These are phyloP conservation scores for Olyra latifolia DNA, from an alignment of 176 grass and related monocot species.

Conservation along the genomic window DNA sequence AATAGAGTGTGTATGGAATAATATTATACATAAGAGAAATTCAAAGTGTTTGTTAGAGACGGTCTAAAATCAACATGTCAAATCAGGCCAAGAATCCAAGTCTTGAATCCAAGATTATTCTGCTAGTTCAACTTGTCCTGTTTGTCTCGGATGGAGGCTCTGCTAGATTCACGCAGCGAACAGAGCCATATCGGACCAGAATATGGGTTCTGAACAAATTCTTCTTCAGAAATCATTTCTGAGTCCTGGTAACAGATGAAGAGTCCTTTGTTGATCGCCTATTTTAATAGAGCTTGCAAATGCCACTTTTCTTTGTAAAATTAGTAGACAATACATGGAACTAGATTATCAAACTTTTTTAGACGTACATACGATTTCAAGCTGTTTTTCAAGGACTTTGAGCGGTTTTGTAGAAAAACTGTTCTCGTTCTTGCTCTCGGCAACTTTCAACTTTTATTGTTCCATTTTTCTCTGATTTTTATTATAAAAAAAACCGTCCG, in stretches of 20 bases:
- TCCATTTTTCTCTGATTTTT: too few species aligned
- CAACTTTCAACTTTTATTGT: too few species aligned
- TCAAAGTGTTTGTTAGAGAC: too few species aligned
- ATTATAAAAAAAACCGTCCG: too few species aligned
- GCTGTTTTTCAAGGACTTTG: too few species aligned
- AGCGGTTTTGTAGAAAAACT: too few species aligned
- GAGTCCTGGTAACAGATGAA: not conserved
- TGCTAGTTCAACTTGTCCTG: not conserved
- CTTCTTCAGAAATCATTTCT: not conserved
- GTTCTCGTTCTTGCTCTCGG: too few species aligned
- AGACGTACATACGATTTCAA: too few species aligned
- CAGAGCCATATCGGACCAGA: not conserved
- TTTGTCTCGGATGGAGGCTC: not conserved
- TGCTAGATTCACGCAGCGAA: not conserved
- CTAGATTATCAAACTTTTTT: too few species aligned
- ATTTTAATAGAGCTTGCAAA: not conserved
- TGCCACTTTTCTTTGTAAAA: not conserved
- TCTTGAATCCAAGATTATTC: constrained; percentile 23
- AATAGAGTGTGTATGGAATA: too few species aligned
- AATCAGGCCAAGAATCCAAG: constrained; percentile 26
- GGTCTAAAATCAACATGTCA: constrained; percentile 17
- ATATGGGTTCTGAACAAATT: not conserved
- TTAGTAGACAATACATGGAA: not conserved
- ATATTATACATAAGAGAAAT: too few species aligned
- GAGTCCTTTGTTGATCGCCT: not conserved